These are phyloP conservation scores for Secale cereale DNA, from an alignment of 176 grass and related monocot species.

Conservation along the genomic window DNA sequence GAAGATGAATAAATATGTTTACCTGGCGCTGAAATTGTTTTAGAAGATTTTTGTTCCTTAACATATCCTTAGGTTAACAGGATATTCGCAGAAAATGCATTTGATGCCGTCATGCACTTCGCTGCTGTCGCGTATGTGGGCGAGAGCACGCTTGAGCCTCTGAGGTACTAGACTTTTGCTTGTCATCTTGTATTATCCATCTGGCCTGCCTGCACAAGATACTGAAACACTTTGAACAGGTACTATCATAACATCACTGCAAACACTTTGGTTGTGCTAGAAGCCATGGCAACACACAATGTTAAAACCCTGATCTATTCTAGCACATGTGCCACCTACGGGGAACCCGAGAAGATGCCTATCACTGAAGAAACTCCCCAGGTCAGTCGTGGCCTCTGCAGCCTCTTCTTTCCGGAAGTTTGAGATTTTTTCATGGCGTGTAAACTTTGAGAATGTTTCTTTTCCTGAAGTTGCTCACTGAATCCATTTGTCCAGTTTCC, in stretches of 20 bases:
- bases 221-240: slow-evolving; percentile 37
- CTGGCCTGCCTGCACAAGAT: neutral
- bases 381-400: slow-evolving; percentile 31
- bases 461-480: neutral
- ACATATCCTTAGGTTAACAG: slow-evolving; percentile 46
- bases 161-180: slow-evolving; percentile 47
- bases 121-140: slow-evolving; percentile 87
- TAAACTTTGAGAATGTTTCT: neutral
- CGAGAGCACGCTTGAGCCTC: slow-evolving; percentile 84
- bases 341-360: slow-evolving; percentile 94
- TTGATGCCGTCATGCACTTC: slow-evolving; percentile 94
- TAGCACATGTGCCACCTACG: slow-evolving; percentile 93
- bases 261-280: slow-evolving; percentile 81
- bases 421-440: neutral
- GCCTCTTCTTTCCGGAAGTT: neutral
- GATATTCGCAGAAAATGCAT: slow-evolving; percentile 82
- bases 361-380: slow-evolving; percentile 94
- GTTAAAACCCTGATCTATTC: slow-evolving; percentile 91
- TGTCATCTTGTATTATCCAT: neutral
- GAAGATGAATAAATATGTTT: neutral
- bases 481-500: slow-evolving; percentile 52
- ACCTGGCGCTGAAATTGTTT: neutral
- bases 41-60: slow-evolving; percentile 19
- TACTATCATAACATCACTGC: slow-evolving; percentile 94
- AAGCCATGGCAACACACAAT: slow-evolving; percentile 67